Evolutionary conservation across 805 yeast species (phyloP).

Genomic region (Saturnispora besseyi): DNA sequence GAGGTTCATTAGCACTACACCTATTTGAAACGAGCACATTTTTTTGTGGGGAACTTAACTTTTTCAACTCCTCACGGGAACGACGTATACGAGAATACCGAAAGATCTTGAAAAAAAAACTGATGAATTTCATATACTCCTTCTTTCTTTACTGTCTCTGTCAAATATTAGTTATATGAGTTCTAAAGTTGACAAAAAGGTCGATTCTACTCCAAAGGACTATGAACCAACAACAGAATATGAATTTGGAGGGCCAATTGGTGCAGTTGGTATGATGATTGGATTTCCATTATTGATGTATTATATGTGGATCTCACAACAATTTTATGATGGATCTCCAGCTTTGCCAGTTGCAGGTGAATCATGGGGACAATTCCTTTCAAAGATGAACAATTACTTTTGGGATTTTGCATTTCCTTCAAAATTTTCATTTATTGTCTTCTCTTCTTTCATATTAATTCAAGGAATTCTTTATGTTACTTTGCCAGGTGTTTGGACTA

Average conservation of each 20-base stretch:
- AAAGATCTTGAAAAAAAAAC: too few relatives aligned
- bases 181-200: background rate
- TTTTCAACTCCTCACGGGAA: too few relatives aligned
- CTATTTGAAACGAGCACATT: too few relatives aligned
- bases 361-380: slow-evolving; percentile 41
- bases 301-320: slow-evolving; percentile 91
- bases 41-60: too few relatives aligned
- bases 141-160: background rate
- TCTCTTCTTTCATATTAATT: slow-evolving; percentile 55
- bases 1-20: too few relatives aligned
- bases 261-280: slow-evolving; percentile 83
- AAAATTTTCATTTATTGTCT: slow-evolving; percentile 54
- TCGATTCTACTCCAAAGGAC: background rate
- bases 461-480: slow-evolving; percentile 73
- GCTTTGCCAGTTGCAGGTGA: slow-evolving; percentile 59
- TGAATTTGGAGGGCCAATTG: slow-evolving; percentile 91
- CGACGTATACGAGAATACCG: too few relatives aligned
- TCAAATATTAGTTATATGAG: background rate
- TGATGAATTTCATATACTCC: too few relatives aligned
- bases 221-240: slow-evolving; percentile 34
- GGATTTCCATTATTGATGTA: slow-evolving; percentile 93
- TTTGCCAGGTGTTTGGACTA: slow-evolving; percentile 89
- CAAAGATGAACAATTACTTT: slow-evolving; percentile 37
- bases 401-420: slow-evolving; percentile 51
- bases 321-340: slow-evolving; percentile 64